phyloP scores from a whole-genome alignment of 768 basidiomycete species.

The Roridomyces roridus region DNA sequence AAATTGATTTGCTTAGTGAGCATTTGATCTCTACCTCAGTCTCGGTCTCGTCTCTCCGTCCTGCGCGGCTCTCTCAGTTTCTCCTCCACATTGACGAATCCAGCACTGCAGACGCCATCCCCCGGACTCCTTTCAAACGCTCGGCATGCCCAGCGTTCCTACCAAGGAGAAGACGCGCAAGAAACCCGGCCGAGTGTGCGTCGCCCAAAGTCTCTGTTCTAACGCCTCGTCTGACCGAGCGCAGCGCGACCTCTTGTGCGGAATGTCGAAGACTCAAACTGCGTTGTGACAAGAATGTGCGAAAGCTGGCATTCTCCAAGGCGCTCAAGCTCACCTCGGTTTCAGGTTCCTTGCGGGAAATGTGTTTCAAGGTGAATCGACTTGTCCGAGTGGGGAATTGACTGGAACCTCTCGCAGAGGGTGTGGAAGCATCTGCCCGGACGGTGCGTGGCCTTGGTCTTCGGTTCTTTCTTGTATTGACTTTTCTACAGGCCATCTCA shows the following conservation, averaged over 20 bases:
- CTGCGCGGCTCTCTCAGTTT: too few relatives aligned
- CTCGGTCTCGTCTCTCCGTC: too few relatives aligned
- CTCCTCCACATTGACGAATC: too few relatives aligned
- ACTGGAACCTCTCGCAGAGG: slow-evolving; percentile 51
- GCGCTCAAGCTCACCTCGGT: slow-evolving; percentile 3
- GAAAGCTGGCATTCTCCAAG: slow-evolving; percentile 16
- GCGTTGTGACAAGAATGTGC: slow-evolving; percentile 68
- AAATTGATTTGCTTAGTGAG: too few relatives aligned
- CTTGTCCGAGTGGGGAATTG: too few relatives aligned
- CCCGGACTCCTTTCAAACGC: too few relatives aligned
- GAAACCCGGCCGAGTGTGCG: slow-evolving; percentile 26
- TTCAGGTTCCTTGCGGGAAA: slow-evolving; percentile 78
- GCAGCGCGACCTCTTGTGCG: slow-evolving; percentile 56
- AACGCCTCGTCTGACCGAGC: neutral
- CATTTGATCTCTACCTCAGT: too few relatives aligned
- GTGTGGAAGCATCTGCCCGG: slow-evolving; percentile 77
- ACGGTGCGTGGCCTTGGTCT: slow-evolving; percentile 48
- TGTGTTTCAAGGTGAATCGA: slow-evolving; percentile 57
- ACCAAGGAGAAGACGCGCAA: slow-evolving; percentile 20
- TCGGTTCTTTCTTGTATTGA: slow-evolving; percentile 7
- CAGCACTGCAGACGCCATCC: too few relatives aligned
- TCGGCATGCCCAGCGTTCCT: neutral
- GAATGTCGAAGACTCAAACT: slow-evolving; percentile 68
- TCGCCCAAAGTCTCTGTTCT: neutral
- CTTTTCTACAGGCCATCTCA: slow-evolving; percentile 6